Evolutionary conservation across 176 grass and related monocot genomes (phyloP), one percentile per base, ranked within the genome.

Genomic region (Microstegium vimineum): DNA sequence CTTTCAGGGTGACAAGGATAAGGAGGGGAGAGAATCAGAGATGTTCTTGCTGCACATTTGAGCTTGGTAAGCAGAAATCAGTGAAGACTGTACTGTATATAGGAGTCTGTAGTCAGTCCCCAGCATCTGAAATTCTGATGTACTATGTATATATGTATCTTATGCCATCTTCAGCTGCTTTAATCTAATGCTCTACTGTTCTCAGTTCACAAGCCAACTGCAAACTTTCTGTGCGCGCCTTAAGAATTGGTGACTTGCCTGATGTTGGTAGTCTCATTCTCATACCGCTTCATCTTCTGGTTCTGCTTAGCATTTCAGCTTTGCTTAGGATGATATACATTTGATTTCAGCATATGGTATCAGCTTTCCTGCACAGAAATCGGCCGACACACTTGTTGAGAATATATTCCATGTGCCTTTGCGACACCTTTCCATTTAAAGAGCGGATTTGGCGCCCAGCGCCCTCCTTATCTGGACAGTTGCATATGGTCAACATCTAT

Each of bases 31-130:
- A 90, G 90, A 70, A 98, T 98, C 72, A 87, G 90, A 69, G 93
- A 95, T 46, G 89, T 91, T 36, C 86, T 98, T 51, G 90, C 96
- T 49, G 76, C 60, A 8, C 95, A 98, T 66, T 66, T 98, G 67
- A 87, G 88, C 83, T 27, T 90, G 80, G 61, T 94, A 26, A 91
- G 88, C 73, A 57, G 73, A 8, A 90, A 65, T 16, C 83, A 67
- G 17, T 78, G 73, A 59, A 25, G 56, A 82, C 12, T 80, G 77
- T 80, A 82, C 12, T 80, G 77, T 80, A 51, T 10, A 25, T 80
- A 26, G 17, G 84, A 41, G 33, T 43, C 12, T 38, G 30, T 80
- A 69, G 41, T 35, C 23, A 71, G 4, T 54, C 42, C 0, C 7
- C 54, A 57, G 87, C 82, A 66, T 62, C 20, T 76, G 57, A 10